Evolutionary conservation across 2,329 filamentous ascomycete genomes (phyloP), one percentile per base, ranked within the genome.

Genomic region (Colletotrichum orchidophilum): DNA sequence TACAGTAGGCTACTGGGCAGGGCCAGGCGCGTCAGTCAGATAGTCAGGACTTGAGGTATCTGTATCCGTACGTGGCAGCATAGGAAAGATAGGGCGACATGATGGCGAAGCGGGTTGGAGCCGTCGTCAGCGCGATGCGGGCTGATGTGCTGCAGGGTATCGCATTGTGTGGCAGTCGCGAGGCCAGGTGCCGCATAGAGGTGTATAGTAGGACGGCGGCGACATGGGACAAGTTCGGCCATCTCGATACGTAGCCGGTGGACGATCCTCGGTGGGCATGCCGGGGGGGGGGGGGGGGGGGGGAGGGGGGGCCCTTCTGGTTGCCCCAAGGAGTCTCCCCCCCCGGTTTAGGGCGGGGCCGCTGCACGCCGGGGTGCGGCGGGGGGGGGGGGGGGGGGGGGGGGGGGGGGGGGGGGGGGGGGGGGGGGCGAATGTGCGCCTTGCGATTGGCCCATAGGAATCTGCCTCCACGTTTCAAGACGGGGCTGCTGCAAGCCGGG

Each of bases 381-480:
- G n/a, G n/a, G n/a, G n/a, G n/a, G n/a, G n/a, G n/a, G n/a, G n/a
- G n/a, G n/a, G n/a, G n/a, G n/a, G n/a, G n/a, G n/a, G n/a, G n/a
- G n/a, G n/a, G n/a, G n/a, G n/a, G n/a, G n/a, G n/a, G n/a, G n/a
- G n/a, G n/a, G n/a, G n/a, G n/a, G n/a, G n/a, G n/a, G n/a, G 57
- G 9, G 53, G 5, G 52, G 57, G 31, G 12, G 29, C 27, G 58
- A 33, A 50, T 69, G 63, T 53, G 50, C 26, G 39, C 35, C 57
- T 69, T 61, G 66, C 70, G 70, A 72, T 72, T 72, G 66, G 70
- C 53, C 60, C 21, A 7, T 66, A 49, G 26, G 49, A 62, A 60
- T 57, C 66, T 61, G 49, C 54, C 60, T 72, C 70, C 29, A 66
- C 55, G 70, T 72, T 72, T 72, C 70, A 70, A 71, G 66, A 66